phyloP scores from a whole-genome alignment of 176 grass and related monocot species.

The Carex cristatella region DNA sequence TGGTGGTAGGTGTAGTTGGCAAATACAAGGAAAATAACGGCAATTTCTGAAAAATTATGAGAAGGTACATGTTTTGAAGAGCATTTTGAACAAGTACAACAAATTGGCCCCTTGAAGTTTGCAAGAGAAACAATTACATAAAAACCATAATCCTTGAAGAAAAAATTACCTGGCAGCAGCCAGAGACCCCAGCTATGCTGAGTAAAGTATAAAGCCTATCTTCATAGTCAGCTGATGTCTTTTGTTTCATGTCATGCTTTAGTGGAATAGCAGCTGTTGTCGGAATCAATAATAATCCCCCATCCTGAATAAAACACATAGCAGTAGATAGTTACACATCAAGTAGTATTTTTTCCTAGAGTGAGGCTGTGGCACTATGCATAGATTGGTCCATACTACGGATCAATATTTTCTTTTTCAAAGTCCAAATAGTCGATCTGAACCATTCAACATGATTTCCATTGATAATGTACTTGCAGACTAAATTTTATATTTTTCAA shows the following conservation, averaged over 20 bases:
- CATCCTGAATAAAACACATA: conserved; percentile 49
- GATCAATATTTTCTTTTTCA: too few relatives aligned
- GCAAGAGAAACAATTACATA: background rate
- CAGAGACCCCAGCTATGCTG: conserved; percentile 80
- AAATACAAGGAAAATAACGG: background rate
- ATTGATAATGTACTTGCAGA: too few relatives aligned
- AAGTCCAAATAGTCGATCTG: too few relatives aligned
- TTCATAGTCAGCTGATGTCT: conserved; percentile 58
- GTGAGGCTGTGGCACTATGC: too few relatives aligned
- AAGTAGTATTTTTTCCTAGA: background rate
- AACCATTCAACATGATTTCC: too few relatives aligned
- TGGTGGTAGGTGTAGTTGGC: background rate
- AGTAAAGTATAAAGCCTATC: conserved; percentile 60
- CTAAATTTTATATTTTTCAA: too few relatives aligned
- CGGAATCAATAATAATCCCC: conserved; percentile 83
- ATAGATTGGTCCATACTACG: too few relatives aligned
- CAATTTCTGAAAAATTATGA: background rate
- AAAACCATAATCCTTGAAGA: background rate
- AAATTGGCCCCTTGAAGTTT: background rate
- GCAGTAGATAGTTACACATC: conserved; percentile 15
- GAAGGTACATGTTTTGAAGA: background rate
- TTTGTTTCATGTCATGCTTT: conserved; percentile 69
- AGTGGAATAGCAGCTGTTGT: conserved; percentile 72
- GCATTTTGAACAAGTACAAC: background rate
- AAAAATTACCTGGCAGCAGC: conserved; percentile 80